Conservation (phyloP, 2,329 filamentous ascomycete species). For the Cladosporium halotolerans region DNA sequence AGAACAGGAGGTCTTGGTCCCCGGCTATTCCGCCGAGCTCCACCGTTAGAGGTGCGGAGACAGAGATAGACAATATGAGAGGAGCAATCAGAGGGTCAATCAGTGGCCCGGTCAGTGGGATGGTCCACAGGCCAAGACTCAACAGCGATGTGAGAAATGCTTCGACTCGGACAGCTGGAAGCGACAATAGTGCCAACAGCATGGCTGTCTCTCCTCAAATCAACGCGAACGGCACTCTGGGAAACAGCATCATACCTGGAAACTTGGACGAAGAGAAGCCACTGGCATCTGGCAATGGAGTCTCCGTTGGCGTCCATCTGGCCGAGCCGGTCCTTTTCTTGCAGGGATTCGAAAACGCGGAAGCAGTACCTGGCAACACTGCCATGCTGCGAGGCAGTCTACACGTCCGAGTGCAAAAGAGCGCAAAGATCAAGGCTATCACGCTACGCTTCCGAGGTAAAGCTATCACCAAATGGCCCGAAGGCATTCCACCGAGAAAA, state of each 20-base stretch:
- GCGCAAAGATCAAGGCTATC: slow-evolving; percentile 86
- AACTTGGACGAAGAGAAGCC: slow-evolving; percentile 54
- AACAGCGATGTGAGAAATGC: slow-evolving; percentile 34
- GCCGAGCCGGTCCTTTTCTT: slow-evolving; percentile 77
- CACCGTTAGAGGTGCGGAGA: background rate
- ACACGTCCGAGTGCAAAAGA: slow-evolving; percentile 76
- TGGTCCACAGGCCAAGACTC: slow-evolving; percentile 36
- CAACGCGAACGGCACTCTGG: slow-evolving; percentile 10
- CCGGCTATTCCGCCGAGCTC: slow-evolving; percentile 15
- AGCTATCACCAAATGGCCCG: slow-evolving; percentile 90
- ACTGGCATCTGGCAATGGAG: slow-evolving; percentile 69
- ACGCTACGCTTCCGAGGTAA: slow-evolving; percentile 79
- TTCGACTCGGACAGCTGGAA: slow-evolving; percentile 19
- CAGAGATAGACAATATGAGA: slow-evolving; percentile 32
- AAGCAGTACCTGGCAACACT: slow-evolving; percentile 58
- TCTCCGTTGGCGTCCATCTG: slow-evolving; percentile 66
- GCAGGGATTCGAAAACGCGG: slow-evolving; percentile 69
- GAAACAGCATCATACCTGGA: slow-evolving; percentile 23
- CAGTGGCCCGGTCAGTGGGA: slow-evolving; percentile 33
- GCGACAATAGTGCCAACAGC: slow-evolving; percentile 11
- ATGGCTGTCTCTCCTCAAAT: slow-evolving; percentile 8
- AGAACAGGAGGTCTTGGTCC: slow-evolving; percentile 28
- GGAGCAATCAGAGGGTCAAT: slow-evolving; percentile 35
- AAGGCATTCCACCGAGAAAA: slow-evolving; percentile 84
- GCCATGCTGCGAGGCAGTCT: slow-evolving; percentile 81